Base-by-base conservation (phyloP, 306 rosid species). In the Citrullus colocynthis region DNA sequence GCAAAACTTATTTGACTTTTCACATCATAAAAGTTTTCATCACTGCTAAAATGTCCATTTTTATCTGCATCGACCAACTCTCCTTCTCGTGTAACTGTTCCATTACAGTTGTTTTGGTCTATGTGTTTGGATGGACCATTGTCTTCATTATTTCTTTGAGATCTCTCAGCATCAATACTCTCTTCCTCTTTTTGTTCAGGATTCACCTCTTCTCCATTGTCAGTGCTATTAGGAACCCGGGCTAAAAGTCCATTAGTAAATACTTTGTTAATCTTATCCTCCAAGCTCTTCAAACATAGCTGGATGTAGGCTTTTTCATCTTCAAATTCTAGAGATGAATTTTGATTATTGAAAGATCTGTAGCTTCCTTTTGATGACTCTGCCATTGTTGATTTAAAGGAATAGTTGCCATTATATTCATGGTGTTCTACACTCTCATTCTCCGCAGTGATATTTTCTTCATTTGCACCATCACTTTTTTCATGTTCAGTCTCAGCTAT, bases 281-380 rank as follows among this genome's bases (percentile, higher is more conserved):
- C 97, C 88, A 93, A 87, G 80, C 70, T 80, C 83, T 77, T 81
- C 86, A 93, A 83, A 82, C 96, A 83, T 55, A 78, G 78, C 54
- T 83, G 77, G 61, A 93, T 88, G 81, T 91, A 88, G 57, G 62
- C 39, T 80, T 86, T 91, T 82, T 91, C 96, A 59, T 91, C 96
- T 82, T 88, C 92, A 73, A 88, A 91, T 77, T 81, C 93, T 67
- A 85, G 83, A 55, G 72, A 39, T 4, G 87, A 75, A 62, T 75
- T 82, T 87, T 72, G 85, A 39, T 70, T 74, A 58, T 54, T 77
- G 70, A 36, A 83, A 75, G 66, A 60, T 76, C 81, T 88, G 57
- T 83, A 79, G 64, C 80, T 66, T 70, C 20, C 70, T 73, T 62
- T 78, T 39, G 91, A 77, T 77, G 66, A 39, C 79, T 79, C 90